Evolutionary conservation across 2,329 filamentous ascomycete genomes (phyloP).

Genomic region (Daldinia eschscholtzii): DNA sequence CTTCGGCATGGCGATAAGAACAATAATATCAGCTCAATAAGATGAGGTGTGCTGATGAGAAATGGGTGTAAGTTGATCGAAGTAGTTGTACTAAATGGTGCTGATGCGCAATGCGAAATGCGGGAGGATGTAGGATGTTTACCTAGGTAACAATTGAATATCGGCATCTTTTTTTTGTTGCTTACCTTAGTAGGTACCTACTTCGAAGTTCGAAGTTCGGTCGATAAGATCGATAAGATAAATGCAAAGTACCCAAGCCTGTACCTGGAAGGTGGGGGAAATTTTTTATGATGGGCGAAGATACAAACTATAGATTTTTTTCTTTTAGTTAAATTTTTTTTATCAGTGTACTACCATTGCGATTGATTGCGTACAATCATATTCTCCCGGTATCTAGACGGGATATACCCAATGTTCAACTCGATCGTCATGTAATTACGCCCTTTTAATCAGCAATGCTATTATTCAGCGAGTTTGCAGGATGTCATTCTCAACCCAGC

Average conservation of each 20-base stretch:
- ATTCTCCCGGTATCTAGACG: not conserved
- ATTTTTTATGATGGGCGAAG: not conserved
- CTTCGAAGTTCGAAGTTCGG: not conserved
- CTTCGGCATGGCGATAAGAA: constrained; percentile 51
- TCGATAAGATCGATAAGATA: constrained; percentile 39
- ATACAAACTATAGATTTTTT: not conserved
- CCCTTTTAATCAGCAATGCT: no score
- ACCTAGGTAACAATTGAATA: no score
- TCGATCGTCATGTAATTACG: not conserved
- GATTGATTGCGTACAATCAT: not conserved
- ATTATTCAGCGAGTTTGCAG: not conserved
- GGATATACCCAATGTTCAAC: not conserved
- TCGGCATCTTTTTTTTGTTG: not conserved
- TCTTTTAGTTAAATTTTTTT: not conserved
- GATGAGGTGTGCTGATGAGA: not conserved
- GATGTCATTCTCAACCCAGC: constrained; percentile 42
- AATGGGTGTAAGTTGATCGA: not conserved
- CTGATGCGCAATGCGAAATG: not conserved
- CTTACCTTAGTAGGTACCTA: no score
- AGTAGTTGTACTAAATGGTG: not conserved
- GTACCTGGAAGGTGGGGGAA: not conserved
- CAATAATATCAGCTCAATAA: not conserved
- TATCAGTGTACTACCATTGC: not conserved
- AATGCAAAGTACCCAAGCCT: constrained; percentile 8
- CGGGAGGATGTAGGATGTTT: not conserved